These are phyloP conservation scores for Cantharellus cinnabarinus DNA, from an alignment of 768 basidiomycete species.

Conservation along the genomic window DNA sequence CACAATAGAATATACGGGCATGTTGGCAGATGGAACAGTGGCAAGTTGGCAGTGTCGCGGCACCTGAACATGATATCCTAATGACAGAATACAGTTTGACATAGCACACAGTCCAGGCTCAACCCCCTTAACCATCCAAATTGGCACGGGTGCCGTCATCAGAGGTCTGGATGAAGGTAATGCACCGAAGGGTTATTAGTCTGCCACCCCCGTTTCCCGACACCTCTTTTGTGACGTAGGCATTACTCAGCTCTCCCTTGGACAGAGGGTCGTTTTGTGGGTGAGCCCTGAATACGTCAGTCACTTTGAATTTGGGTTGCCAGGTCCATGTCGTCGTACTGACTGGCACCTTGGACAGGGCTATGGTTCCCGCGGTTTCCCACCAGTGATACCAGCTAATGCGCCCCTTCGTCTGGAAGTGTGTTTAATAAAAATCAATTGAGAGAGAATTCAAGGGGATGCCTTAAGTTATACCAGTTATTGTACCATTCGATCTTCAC, in stretches of 20 bases:
- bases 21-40: constrained; percentile 31
- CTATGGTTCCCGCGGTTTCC: constrained; percentile 56
- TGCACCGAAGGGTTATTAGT: constrained; percentile 9
- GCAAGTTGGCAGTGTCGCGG: not conserved
- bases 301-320: constrained; percentile 7
- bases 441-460: not conserved
- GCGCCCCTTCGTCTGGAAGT: constrained; percentile 63
- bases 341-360: constrained; percentile 24
- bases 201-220: not conserved
- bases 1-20: constrained; percentile 62
- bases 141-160: constrained; percentile 68
- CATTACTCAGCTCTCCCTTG: constrained; percentile 54
- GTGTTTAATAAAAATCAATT: constrained; percentile 34
- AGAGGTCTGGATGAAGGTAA: constrained; percentile 79
- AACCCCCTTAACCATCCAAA: constrained; percentile 41
- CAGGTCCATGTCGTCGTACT: not conserved
- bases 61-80: not conserved
- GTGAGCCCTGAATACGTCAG: constrained; percentile 59
- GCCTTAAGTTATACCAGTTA: no score
- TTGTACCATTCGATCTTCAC: no score
- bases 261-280: constrained; percentile 46
- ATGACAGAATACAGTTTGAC: constrained; percentile 2
- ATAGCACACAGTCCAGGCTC: constrained; percentile 22
- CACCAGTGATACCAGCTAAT: constrained; percentile 60
- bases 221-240: constrained; percentile 21